Evolutionary conservation across 495 filamentous ascomycete genomes (phyloP), one percentile per base, ranked within the genome.

Genomic region (Chaetomium cochliodes): DNA sequence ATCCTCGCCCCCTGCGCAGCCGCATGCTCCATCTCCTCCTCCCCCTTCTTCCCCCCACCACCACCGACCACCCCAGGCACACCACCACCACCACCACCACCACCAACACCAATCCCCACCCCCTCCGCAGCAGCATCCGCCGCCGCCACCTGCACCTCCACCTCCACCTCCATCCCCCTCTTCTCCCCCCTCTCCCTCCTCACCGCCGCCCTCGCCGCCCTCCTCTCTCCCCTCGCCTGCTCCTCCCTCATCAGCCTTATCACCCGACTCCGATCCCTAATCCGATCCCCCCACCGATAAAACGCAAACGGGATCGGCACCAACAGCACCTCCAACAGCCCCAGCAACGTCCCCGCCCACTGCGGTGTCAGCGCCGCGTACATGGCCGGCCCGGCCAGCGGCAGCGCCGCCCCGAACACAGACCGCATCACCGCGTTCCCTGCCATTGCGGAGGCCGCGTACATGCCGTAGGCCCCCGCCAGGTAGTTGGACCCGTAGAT

Each of bases 301-400:
- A 96, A 94, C 12, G 88, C 76, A 58, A 92, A 82, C 0, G 91
- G 91, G 66, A 96, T 93, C 0, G 91, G 91, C 20, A 93, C 86
- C 66, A 91, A 79, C 6, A 79, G 72, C 12, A 87, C 81, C 71
- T 93, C 89, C 12, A 93, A 67, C 54, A 91, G 57, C 0, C 87
- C 91, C 50, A 96, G 75, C 16, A 92, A 70, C 0, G 89, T 93
- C 0, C 88, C 90, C 0, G 91, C 87, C 91, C 91, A 92, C 70
- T 89, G 87, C 23, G 92, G 84, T 0, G 86, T 86, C 22, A 96
- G 72, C 26, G 55, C 64, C 0, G 20, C 11, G 69, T 93, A 96
- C 87, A 96, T 88, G 16, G 80, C 77, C 0, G 87, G 83, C 0
- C 88, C 92, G 16, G 88, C 89, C 1, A 96, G 76, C 3, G 92